Evolutionary conservation across 371 early-diverging fungal genomes (phyloP).

Genomic region (Syncephalastrum sp.): DNA sequence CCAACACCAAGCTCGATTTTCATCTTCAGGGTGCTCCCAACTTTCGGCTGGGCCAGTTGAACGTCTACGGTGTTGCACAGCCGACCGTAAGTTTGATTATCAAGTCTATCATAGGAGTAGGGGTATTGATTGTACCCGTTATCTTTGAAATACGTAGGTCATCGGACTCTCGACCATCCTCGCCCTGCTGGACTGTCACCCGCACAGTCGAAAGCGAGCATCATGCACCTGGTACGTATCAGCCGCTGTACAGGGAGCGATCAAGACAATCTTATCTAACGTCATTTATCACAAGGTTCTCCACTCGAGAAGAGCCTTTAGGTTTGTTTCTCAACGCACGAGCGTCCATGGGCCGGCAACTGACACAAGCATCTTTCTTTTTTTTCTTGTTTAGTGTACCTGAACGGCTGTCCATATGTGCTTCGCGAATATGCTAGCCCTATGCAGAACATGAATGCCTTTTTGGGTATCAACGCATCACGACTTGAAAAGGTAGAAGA

Average conservation of each 20-base stretch:
- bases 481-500: conserved; percentile 73
- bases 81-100: conserved; percentile 49
- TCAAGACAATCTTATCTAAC: not conserved
- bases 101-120: not conserved
- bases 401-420: conserved; percentile 68
- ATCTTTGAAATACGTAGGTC: conserved; percentile 21
- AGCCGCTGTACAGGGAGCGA: not conserved
- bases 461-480: conserved; percentile 62
- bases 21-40: conserved; percentile 73
- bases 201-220: conserved; percentile 30
- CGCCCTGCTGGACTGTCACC: conserved; percentile 57
- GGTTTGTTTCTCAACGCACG: conserved; percentile 15
- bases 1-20: conserved; percentile 60
- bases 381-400: conserved; percentile 37
- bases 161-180: conserved; percentile 65
- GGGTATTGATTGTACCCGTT: conserved; percentile 3
- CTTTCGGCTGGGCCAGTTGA: conserved; percentile 63
- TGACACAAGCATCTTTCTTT: not conserved
- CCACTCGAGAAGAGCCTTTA: conserved; percentile 74
- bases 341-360: not conserved
- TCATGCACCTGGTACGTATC: conserved; percentile 46
- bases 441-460: conserved; percentile 64
- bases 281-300: conserved; percentile 50
- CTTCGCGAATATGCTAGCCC: conserved; percentile 64
- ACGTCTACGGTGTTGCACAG: conserved; percentile 71